These are phyloP conservation scores for Kwoniella dendrophila DNA, from an alignment of 768 basidiomycete species.

Conservation along the genomic window DNA sequence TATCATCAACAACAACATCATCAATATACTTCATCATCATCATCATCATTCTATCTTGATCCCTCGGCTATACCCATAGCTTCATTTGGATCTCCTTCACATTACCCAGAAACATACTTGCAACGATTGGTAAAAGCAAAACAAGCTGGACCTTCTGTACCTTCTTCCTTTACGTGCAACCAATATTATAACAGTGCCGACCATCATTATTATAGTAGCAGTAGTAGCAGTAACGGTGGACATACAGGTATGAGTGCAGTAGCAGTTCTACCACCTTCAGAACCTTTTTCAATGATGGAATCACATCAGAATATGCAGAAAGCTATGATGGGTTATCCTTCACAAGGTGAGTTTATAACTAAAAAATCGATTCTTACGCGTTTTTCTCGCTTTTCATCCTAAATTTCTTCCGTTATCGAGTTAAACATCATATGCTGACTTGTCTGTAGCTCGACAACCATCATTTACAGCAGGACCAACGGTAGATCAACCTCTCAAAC, in stretches of 20 bases:
- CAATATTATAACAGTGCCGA: slow-evolving; percentile 5
- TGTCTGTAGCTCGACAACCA: neutral
- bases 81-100: no score
- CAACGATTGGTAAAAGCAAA: slow-evolving; percentile 3
- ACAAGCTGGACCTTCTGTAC: neutral
- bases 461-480: neutral
- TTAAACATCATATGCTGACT: no score
- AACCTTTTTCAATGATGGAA: slow-evolving; percentile 4
- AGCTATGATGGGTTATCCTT: neutral
- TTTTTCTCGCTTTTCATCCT: neutral
- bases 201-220: neutral
- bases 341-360: neutral
- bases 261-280: neutral
- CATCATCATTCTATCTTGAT: slow-evolving; percentile 2
- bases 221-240: neutral
- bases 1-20: neutral
- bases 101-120: slow-evolving; percentile 13
- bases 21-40: neutral
- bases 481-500: neutral
- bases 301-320: neutral
- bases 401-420: neutral
- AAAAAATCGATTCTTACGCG: neutral
- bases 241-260: slow-evolving; percentile 11
- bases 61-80: no score
- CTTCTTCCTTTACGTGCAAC: slow-evolving; percentile 4